Evolutionary conservation across 345 rosid species (phyloP).

Genomic region (Corymbia maculata): DNA sequence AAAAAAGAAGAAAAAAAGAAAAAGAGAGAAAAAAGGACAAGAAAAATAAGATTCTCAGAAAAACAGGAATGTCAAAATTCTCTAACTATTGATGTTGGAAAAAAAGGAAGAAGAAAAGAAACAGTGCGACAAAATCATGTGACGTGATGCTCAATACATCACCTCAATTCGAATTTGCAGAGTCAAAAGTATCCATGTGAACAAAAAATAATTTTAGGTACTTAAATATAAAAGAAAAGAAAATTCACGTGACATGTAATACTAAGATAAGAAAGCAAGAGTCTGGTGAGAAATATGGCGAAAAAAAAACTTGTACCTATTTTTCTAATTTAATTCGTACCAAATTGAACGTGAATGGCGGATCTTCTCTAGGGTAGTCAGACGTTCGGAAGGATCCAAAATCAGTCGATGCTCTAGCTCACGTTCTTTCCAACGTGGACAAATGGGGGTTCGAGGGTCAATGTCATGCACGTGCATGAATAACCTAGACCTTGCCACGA

Average conservation of each 20-base stretch:
- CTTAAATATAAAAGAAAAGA: background rate
- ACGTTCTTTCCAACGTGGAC: background rate
- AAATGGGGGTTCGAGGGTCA: background rate
- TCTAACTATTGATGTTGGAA: background rate
- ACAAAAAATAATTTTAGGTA: accelerated
- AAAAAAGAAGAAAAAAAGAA: too few species aligned
- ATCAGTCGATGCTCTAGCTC: background rate
- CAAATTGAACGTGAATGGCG: background rate
- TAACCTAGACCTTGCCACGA: background rate
- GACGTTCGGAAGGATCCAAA: background rate
- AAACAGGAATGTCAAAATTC: background rate
- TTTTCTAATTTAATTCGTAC: background rate
- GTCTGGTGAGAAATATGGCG: background rate
- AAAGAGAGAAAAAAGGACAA: background rate
- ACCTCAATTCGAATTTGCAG: accelerated
- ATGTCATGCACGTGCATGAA: background rate
- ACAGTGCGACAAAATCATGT: too few species aligned
- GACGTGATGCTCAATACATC: background rate
- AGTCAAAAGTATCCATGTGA: background rate
- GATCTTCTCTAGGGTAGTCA: background rate
- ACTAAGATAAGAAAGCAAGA: background rate
- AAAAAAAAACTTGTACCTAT: background rate
- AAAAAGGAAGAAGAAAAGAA: background rate
- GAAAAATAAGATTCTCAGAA: accelerated
- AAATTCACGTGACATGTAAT: background rate